Base-by-base conservation (phyloP, 495 filamentous ascomycete genomes). In the Acidiella bohemica region DNA sequence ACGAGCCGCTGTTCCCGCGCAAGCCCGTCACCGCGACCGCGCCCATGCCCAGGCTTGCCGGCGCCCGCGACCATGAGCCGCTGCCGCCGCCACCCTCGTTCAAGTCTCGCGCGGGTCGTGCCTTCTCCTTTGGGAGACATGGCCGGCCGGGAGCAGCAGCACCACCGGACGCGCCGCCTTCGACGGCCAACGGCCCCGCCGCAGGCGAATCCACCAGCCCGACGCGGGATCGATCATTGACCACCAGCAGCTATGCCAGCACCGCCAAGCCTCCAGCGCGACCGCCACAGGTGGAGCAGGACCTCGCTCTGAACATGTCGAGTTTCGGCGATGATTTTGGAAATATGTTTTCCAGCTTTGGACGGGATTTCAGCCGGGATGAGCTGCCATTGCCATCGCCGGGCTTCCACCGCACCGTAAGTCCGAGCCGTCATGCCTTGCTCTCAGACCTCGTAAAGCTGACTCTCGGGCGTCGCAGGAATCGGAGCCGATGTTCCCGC, bases 191-290 rank as follows among this genome's bases (percentile, higher is more conserved):
- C 24, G 3, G 12, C 13, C n/a, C 29, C 14, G 4, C 29, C 39
- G 23, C n/a, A n/a, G n/a, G n/a, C n/a, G n/a, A n/a, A n/a, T n/a
- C n/a, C n/a, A n/a, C n/a, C n/a, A 46, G 19, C 24, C 30, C 37
- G 26, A 39, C 29, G 17, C 6, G 55, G 18, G 54, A 58, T 13
- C 31, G 55, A 12, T 49, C 59, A 1, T 44, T 51, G 45, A 63
- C 60, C 0, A 50, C 48, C 4, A 59, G 56, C 10, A 62, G 59
- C 44, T 62, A 64, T 41, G 60, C 59, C 1, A 62, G 59, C 41
- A 64, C 60, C 8, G 59, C 59, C 2, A 51, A 52, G n/a, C 46
- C 60, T 11, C 36, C 24, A 8, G 20, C 14, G 12, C 32, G 32
- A 7, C 25, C 25, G 1, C 52, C 59, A 4, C 31, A 53, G 1